Conservation (phyloP, 129 eudicot species). For the Chrysanthemum lavandulifolium region DNA sequence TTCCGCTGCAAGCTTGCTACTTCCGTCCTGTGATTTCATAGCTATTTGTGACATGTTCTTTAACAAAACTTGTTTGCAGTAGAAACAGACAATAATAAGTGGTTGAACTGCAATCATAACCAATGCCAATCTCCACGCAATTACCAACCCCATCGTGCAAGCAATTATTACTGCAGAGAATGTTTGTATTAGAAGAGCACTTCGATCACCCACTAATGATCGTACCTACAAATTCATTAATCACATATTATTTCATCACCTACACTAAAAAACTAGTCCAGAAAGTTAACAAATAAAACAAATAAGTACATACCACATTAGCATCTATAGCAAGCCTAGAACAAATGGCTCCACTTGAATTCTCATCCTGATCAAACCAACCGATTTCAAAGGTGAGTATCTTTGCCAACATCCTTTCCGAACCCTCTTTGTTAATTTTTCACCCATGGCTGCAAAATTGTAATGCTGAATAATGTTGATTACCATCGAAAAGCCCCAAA, state of each 20-base stretch:
- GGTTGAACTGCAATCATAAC: slow-evolving; percentile 86
- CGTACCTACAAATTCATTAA: slow-evolving; percentile 52
- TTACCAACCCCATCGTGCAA: slow-evolving; percentile 70
- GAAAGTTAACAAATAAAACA: too few relatives aligned
- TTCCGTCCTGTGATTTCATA: slow-evolving; percentile 70
- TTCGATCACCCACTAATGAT: slow-evolving; percentile 71
- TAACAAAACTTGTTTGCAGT: slow-evolving; percentile 49
- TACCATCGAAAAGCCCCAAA: too few relatives aligned
- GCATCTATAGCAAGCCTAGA: too few relatives aligned
- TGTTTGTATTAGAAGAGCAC: slow-evolving; percentile 62
- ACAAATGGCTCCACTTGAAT: too few relatives aligned
- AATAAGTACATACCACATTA: too few relatives aligned
- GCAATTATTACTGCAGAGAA: slow-evolving; percentile 62
- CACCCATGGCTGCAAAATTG: too few relatives aligned
- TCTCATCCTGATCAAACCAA: too few relatives aligned
- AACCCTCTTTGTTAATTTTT: too few relatives aligned
- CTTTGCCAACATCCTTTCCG: too few relatives aligned
- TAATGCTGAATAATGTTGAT: too few relatives aligned
- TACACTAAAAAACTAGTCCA: background rate
- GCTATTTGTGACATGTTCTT: slow-evolving; percentile 67
- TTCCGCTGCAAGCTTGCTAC: slow-evolving; percentile 84
- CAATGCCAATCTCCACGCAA: slow-evolving; percentile 77
- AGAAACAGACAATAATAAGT: slow-evolving; percentile 51
- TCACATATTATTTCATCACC: background rate
- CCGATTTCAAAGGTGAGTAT: too few relatives aligned